Percentiles rank a stretch among this genome's conserved stretches.
phyloP scores from a whole-genome alignment of 148 eudicot species.

The Nyssa sinensis region DNA sequence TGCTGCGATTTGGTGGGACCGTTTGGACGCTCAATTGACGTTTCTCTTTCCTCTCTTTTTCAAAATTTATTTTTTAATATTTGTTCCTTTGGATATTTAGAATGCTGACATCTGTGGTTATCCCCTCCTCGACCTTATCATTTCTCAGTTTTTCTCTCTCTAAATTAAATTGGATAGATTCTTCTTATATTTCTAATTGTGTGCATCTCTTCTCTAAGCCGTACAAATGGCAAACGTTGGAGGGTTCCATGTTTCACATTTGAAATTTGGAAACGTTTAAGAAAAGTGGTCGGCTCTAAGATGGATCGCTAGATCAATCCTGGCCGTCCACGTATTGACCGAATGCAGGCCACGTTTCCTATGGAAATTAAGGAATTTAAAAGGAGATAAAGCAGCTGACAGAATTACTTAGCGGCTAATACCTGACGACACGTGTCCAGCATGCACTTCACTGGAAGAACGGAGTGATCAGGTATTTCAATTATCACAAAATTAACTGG shows the following conservation, averaged over 20 bases:
- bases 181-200: not conserved
- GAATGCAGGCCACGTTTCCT: not conserved
- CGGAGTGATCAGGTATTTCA: no score
- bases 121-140: conserved; percentile 6
- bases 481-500: no score
- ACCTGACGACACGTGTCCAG: no score
- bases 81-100: not conserved
- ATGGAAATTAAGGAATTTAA: not conserved
- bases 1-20: no score
- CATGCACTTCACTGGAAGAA: no score
- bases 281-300: not conserved
- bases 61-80: not conserved
- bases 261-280: not conserved
- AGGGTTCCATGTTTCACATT: not conserved
- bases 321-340: not conserved
- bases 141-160: not conserved
- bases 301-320: not conserved
- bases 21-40: not conserved
- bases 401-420: not conserved
- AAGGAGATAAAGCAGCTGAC: not conserved
- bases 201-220: not conserved
- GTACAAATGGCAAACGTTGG: not conserved
- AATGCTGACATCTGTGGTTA: conserved; percentile 6
- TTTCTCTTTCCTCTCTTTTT: not conserved
- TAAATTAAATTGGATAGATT: not conserved